Evolutionary conservation across 371 early-diverging fungal species (phyloP).

Genomic region (Lichtheimia corymbifera): DNA sequence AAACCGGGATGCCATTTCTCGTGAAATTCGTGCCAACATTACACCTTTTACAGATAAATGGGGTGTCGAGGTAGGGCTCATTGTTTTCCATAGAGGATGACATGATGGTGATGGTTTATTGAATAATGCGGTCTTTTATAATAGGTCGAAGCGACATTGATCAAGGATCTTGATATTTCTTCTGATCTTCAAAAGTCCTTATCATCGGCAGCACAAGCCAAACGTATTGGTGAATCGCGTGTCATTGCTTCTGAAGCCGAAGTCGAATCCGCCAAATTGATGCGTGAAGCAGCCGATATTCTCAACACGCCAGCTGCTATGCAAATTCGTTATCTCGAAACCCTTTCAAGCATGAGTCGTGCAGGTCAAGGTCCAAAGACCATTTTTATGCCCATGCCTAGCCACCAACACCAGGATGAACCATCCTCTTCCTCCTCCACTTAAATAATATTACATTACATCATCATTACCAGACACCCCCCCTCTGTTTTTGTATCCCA

Average conservation of each 20-base stretch:
- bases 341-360: constrained; percentile 77
- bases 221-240: constrained; percentile 85
- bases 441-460: background rate
- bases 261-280: constrained; percentile 89
- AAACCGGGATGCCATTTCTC: constrained; percentile 84
- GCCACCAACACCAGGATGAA: background rate
- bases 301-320: constrained; percentile 74
- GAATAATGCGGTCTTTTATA: background rate
- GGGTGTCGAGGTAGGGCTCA: constrained; percentile 65
- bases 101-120: background rate
- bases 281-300: constrained; percentile 89
- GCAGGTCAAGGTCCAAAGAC: constrained; percentile 64
- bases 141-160: constrained; percentile 72
- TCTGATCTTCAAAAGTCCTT: constrained; percentile 77
- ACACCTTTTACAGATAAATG: constrained; percentile 51
- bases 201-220: constrained; percentile 86
- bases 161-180: constrained; percentile 84
- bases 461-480: background rate
- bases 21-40: constrained; percentile 78
- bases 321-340: constrained; percentile 89
- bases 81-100: too few species aligned
- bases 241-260: constrained; percentile 91
- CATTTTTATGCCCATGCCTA: constrained; percentile 66
- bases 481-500: background rate
- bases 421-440: background rate